Base-by-base conservation (phyloP, 2,329 filamentous ascomycete species). In the Penicillium sp. region DNA sequence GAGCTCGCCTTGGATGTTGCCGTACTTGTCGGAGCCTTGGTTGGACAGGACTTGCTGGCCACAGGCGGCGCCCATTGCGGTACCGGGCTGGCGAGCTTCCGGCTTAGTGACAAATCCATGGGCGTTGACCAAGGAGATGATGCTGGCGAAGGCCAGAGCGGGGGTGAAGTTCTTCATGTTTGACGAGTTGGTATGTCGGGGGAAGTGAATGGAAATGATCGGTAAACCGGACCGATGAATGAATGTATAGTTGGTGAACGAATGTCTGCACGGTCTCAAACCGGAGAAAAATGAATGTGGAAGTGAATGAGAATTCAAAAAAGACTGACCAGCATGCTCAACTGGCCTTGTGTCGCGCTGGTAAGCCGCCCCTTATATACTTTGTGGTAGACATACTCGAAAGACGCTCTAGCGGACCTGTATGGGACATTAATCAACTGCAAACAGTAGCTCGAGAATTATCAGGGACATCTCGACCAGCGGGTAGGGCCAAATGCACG, bases 1-100 rank as follows among this genome's bases (percentile, higher is more conserved):
- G 43, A 83, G 75, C 62, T 82, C 75, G 57, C 79, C 79, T 71
- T 86, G 83, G 62, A 86, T 73, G 71, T 85, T 86, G 64, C 82
- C 82, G 70, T 81, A 82, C 69, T 79, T 76, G 76, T 85, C 83
- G 17, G 80, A 75, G 37, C 63, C 61, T 73, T 83, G 80, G 73
- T 81, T 81, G 75, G 77, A 77, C 73, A 77, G 79, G 66, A 84
- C 78, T 71, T 84, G 82, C 60, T 79, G 67, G 55, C 84, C 83
- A 63, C 84, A 86, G 55, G 81, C 79, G 15, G 77, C 70, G 60
- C 76, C 67, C 76, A 84, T 82, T 61, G 81, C 81, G 45, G 71
- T 31, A 48, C 83, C 83, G 21, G 83, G 80, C 65, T 77, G 72
- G 67, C 84, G 81, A 48, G 80, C 73, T 25, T 68, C 60, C 10